These are phyloP conservation scores for Mychonastes homosphaera DNA, from an alignment of 139 green algal species.

Conservation along the genomic window DNA sequence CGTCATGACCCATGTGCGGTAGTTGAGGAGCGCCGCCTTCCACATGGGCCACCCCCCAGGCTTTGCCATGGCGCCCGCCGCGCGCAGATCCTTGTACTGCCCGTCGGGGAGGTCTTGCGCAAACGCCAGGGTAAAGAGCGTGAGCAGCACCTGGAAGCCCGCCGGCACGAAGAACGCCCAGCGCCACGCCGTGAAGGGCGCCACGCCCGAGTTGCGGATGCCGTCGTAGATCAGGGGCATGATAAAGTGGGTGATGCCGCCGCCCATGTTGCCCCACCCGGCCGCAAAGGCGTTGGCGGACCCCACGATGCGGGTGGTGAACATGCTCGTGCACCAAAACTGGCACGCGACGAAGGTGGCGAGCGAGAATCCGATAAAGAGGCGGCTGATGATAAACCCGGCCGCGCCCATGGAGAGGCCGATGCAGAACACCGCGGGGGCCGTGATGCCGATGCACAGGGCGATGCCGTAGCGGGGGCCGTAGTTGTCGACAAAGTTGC, in stretches of 20 bases:
- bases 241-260: constrained; percentile 79
- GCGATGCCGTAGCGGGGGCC: constrained; percentile 5
- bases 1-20: constrained; percentile 56
- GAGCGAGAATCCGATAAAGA: constrained; percentile 68
- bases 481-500: constrained; percentile 18
- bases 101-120: constrained; percentile 75
- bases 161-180: constrained; percentile 83
- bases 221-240: constrained; percentile 81
- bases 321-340: constrained; percentile 66
- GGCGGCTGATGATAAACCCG: constrained; percentile 59
- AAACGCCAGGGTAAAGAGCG: constrained; percentile 28
- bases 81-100: constrained; percentile 68
- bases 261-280: constrained; percentile 78
- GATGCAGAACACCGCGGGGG: constrained; percentile 61
- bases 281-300: constrained; percentile 78
- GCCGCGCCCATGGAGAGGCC: constrained; percentile 38
- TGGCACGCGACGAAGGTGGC: constrained; percentile 84
- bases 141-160: constrained; percentile 23
- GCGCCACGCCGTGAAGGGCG: constrained; percentile 69
- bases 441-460: constrained; percentile 20
- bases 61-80: constrained; percentile 57
- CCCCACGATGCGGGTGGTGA: constrained; percentile 63
- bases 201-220: constrained; percentile 10
- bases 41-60: constrained; percentile 45
- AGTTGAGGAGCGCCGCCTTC: constrained; percentile 55